Base-by-base conservation (phyloP, 129 eudicot genomes). In the Apium graveolens region DNA sequence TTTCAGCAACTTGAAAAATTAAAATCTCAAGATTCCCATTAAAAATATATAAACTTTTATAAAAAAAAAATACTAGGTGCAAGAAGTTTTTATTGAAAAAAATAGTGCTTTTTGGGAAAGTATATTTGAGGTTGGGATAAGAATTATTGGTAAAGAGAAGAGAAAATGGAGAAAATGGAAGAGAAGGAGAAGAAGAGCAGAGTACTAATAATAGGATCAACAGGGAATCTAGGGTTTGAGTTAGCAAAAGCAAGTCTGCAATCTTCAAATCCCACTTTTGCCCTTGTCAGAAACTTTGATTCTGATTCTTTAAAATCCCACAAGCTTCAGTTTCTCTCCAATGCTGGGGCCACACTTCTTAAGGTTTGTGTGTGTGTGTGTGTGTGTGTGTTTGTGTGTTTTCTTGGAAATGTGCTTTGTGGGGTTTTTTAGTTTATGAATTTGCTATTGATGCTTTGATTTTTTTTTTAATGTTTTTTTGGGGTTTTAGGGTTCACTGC, bases 171-270 rank as follows among this genome's bases (percentile, higher is more conserved):
- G 73, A 57, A 62, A 0, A 26, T 39, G 32, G 80, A 66, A 41
- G 72, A 29, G 77, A 39, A 57, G 51, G 51, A 63, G 53, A 77
- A 53, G 79, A 89, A 78, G 78, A 84, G 90, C 80, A 80, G 83
- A 70, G 78, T 94, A 63, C 83, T 94, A 57, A 87, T 91, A 70
- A 76, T 94, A 10, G 98, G 98, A 85, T 96, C 63, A 16, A 89
- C 98, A 4, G 97, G 98, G 16, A 88, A 81, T 35, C 83, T 94
- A 51, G 98, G 98, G n/a, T 89, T 85, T 79, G 89, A 89, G 57
- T 65, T 94, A 5, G 93, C 97, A 11, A 90, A 78, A 62, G 90
- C 97, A 76, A 89, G 98, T 77, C 84, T 94, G 46, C 10, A 85
- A 44, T 87, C 90, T 49, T 86, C 88, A 42, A 90, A 94, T 76